Percentiles rank a stretch among this genome's conserved stretches.
Conservation (phyloP, 345 rosid genomes). For the Syzygium grande region DNA sequence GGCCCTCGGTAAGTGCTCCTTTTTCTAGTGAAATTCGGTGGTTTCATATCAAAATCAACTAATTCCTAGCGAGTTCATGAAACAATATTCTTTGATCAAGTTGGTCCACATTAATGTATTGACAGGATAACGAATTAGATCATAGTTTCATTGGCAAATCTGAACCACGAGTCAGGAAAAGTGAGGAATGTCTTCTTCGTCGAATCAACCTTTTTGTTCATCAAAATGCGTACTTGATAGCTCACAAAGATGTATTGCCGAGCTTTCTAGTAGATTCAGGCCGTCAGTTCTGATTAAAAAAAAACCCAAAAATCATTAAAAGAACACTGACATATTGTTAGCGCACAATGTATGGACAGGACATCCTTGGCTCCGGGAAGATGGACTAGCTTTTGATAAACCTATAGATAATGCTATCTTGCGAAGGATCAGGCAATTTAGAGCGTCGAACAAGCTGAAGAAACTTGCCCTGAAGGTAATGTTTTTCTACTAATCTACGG, state of each 20-base stretch:
- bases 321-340: background rate
- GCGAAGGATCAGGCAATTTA: slow-evolving; percentile 77
- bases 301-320: background rate
- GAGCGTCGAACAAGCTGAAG: slow-evolving; percentile 87
- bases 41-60: background rate
- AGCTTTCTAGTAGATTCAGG: no score
- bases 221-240: no score
- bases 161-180: background rate
- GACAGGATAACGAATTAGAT: background rate
- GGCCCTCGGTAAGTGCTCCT: slow-evolving; percentile 55
- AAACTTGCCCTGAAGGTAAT: slow-evolving; percentile 85
- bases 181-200: background rate
- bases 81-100: background rate
- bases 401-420: slow-evolving; percentile 78
- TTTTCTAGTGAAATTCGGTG: background rate
- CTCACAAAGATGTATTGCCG: no score
- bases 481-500: background rate
- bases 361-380: slow-evolving; percentile 78
- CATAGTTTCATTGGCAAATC: background rate
- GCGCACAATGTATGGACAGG: slow-evolving; percentile 22
- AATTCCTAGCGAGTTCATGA: background rate
- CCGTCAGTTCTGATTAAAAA: no score
- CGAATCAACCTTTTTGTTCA: no score
- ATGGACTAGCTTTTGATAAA: slow-evolving; percentile 47
- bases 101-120: background rate